phyloP scores from a whole-genome alignment of 106 monocot genomes.

The Posidonia australis region DNA sequence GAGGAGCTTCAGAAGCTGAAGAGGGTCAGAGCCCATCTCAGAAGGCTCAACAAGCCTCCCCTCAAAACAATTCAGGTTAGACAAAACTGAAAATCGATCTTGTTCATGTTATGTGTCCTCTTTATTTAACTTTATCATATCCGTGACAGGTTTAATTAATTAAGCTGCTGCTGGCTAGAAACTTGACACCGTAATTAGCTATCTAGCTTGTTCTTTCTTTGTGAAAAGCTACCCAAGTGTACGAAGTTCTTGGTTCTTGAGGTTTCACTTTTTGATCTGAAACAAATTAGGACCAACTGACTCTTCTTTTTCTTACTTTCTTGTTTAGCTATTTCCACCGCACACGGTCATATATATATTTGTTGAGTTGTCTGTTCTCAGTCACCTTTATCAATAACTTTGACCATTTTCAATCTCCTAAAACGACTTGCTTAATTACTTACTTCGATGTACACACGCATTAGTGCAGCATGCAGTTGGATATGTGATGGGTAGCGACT shows the following conservation, averaged over 20 bases:
- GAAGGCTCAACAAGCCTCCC: constrained; percentile 16
- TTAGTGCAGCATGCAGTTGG: constrained; percentile 73
- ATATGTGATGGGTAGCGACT: constrained; percentile 56
- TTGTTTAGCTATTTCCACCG: too few species aligned
- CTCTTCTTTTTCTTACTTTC: not conserved
- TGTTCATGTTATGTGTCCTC: not conserved
- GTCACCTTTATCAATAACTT: too few species aligned
- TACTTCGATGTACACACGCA: too few species aligned
- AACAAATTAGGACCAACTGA: not conserved
- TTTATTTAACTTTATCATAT: not conserved
- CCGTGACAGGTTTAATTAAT: too few species aligned
- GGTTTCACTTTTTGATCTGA: not conserved
- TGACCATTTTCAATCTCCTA: too few species aligned
- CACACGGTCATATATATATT: too few species aligned
- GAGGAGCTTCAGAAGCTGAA: constrained; percentile 13
- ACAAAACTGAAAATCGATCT: too few species aligned
- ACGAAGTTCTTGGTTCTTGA: not conserved
- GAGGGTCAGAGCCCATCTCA: constrained; percentile 10
- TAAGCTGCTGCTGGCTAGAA: too few species aligned
- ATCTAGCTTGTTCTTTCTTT: not conserved
- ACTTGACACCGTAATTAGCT: too few species aligned
- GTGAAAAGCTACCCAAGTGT: not conserved
- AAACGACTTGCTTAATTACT: not conserved
- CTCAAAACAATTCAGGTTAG: constrained; percentile 14
- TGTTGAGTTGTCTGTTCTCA: too few species aligned